A percentile compares a stretch with the other conserved stretches of the same genome.
phyloP scores from a whole-genome alignment of 495 filamentous ascomycete genomes.

The Daldinia grandis region DNA sequence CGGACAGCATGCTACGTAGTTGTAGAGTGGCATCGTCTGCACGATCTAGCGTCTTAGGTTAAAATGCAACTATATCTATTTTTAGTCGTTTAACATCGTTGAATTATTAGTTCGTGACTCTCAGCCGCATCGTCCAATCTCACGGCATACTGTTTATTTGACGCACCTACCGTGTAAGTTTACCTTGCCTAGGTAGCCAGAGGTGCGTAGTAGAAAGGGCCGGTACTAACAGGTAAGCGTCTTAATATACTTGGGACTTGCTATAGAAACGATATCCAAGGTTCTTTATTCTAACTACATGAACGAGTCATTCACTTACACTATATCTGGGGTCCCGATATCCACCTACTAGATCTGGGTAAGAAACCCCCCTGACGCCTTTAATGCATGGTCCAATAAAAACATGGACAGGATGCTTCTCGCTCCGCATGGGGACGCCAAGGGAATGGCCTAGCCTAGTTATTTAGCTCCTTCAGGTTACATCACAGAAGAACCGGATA shows the following conservation, averaged over 20 bases:
- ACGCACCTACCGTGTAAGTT: neutral
- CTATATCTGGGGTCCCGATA: conserved; percentile 7
- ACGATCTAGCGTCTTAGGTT: neutral
- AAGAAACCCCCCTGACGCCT: conserved; percentile 20
- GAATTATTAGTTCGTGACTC: neutral
- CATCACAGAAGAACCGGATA: conserved; percentile 7
- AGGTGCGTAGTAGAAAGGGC: neutral
- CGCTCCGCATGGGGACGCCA: conserved; percentile 8
- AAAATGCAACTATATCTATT: conserved; percentile 10
- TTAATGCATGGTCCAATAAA: conserved; percentile 17
- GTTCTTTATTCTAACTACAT: too few relatives aligned
- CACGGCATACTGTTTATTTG: neutral
- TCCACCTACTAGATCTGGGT: conserved; percentile 30
- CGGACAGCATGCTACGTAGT: conserved; percentile 12
- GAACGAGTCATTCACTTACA: conserved; percentile 22
- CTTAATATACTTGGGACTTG: neutral
- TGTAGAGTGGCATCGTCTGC: conserved; percentile 9
- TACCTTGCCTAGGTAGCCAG: too few relatives aligned
- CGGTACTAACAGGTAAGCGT: neutral
- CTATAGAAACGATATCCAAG: neutral
- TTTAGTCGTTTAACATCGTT: conserved; percentile 1
- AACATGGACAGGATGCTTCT: conserved; percentile 2
- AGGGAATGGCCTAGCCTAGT: neutral
- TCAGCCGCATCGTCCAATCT: conserved; percentile 18
- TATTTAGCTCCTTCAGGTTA: conserved; percentile 16